Base-by-base conservation (phyloP, 2,329 filamentous ascomycete species). In the Sodiomyces alkalinus region DNA sequence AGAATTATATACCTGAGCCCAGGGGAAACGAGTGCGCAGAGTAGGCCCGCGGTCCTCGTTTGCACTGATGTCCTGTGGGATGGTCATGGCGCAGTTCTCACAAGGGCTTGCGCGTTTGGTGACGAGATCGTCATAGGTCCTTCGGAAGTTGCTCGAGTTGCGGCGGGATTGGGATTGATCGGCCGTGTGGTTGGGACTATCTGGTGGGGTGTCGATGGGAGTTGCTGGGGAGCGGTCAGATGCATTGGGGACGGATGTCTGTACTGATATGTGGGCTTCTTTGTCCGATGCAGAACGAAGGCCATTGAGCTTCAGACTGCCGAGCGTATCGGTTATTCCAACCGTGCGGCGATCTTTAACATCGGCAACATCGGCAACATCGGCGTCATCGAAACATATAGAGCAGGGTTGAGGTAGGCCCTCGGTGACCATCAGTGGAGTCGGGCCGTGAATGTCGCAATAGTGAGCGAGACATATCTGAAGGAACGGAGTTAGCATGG, bases 391-490 rank as follows among this genome's bases (percentile, higher is more conserved):
- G 43, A 60, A 67, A 45, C 74, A 79, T 40, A 61, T 56, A 32
- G 57, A 56, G 43, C 74, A 79, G 26, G 66, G 60, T 9, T 70
- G 65, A 3, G 70, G 68, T 10, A 75, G 52, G 27, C 71, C 72
- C 47, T 79, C 72, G 19, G 74, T 79, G 42, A 77, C 73, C 67
- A 79, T 75, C 33, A 79, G 51, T 27, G 73, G 73, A 26, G 73
- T 78, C 27, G 74, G 74, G 36, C 74, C 74, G 52, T 79, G 74
- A 37, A 69, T 60, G 48, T 79, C 74, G 60, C 74, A 79, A 46
- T 77, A 78, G 48, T 78, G 73, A 42, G 74, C 74, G 41, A 79
- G 61, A 48, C 71, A 76, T 46, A 78, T 55, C 73, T 78, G 64
- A 33, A 70, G 26, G 24, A 33, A 33, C 17, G 39, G 37, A 28